phyloP scores from a whole-genome alignment of 768 basidiomycete species.

The Leccinellum rugosiceps region DNA sequence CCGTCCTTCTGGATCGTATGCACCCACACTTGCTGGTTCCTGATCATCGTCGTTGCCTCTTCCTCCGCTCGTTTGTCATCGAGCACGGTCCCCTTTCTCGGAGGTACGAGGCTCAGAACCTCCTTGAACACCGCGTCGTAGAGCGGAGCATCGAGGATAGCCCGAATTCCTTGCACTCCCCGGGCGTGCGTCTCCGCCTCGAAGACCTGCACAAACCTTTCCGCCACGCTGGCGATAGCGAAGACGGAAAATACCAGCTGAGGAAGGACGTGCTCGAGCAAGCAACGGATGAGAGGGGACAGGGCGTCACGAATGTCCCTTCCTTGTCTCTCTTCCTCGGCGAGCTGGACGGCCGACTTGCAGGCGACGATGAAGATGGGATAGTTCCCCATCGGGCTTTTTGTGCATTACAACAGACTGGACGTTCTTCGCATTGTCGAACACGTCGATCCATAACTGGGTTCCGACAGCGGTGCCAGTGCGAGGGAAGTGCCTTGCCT shows the following conservation, averaged over 20 bases:
- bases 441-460: constrained; percentile 35
- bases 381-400: constrained; percentile 53
- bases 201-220: constrained; percentile 44
- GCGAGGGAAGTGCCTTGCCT: constrained; percentile 16
- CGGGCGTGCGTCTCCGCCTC: constrained; percentile 33
- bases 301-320: constrained; percentile 5
- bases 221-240: constrained; percentile 45
- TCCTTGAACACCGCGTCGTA: constrained; percentile 60
- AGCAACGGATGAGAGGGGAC: constrained; percentile 5
- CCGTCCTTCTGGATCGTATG: constrained; percentile 37
- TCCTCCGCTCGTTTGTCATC: constrained; percentile 36
- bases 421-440: constrained; percentile 14
- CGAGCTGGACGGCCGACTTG: constrained; percentile 14
- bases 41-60: constrained; percentile 53
- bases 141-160: constrained; percentile 40
- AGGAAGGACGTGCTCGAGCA: constrained; percentile 12
- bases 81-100: constrained; percentile 32
- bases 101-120: neutral
- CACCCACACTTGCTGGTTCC: constrained; percentile 54
- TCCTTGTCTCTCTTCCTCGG: constrained; percentile 8
- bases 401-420: constrained; percentile 54
- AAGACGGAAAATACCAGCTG: constrained; percentile 52
- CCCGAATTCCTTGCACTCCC: constrained; percentile 18
- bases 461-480: neutral
- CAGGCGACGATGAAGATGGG: constrained; percentile 43